These are phyloP conservation scores for Aspergillus eucalypticola DNA, from an alignment of 2,329 filamentous ascomycete genomes.

Conservation along the genomic window DNA sequence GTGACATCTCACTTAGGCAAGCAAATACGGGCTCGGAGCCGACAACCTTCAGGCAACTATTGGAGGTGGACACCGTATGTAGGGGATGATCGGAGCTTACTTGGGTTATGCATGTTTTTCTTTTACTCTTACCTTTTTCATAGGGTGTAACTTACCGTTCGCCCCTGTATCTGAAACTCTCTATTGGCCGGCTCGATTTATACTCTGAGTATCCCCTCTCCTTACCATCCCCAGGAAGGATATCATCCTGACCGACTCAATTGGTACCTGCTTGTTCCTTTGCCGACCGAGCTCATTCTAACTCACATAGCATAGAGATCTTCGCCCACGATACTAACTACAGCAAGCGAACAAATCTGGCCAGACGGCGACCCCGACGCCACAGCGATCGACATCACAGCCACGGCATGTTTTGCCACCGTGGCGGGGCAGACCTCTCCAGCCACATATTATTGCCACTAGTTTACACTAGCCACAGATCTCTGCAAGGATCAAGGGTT, in stretches of 20 bases:
- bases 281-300: background rate
- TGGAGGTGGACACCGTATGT: background rate
- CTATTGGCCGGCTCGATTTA: background rate
- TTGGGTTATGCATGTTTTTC: conserved; percentile 1
- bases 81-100: conserved; percentile 3
- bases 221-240: background rate
- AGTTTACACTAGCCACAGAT: conserved; percentile 12
- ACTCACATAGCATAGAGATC: background rate
- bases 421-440: background rate
- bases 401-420: conserved; percentile 8
- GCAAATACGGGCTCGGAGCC: background rate
- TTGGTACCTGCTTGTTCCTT: background rate
- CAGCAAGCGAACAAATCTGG: background rate
- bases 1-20: background rate
- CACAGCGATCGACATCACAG: conserved; percentile 11
- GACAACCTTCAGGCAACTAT: background rate
- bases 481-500: conserved; percentile 7
- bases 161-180: background rate
- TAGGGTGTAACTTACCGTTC: background rate
- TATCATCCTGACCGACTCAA: background rate
- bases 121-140: too few relatives aligned
- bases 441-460: conserved; percentile 9
- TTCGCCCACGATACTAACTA: background rate
- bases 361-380: background rate
- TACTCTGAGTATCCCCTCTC: background rate